Base-by-base conservation (phyloP, 2,329 filamentous ascomycete species). In the Fonsecaea pedrosoi region DNA sequence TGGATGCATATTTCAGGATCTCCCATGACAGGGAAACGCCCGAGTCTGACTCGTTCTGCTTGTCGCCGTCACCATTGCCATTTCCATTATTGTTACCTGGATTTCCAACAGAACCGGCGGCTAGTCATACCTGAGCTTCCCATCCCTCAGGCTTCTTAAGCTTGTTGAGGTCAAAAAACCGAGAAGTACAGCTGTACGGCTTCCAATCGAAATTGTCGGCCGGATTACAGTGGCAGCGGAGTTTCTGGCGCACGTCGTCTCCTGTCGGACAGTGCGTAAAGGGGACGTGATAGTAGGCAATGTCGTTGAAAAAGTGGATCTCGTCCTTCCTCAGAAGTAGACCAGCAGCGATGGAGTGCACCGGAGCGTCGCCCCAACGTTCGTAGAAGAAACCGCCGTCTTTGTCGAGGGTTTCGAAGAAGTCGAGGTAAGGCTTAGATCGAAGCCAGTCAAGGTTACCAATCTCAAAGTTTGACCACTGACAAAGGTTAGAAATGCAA, bases 201-300 rank as follows among this genome's bases (percentile, higher is more conserved):
- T 97, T 97, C 96, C 96, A 99, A 81, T 99, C 95, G 84, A 99
- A 99, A 83, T 99, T 99, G 67, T 98, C 92, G 75, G 90, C 89
- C 7, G 95, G 94, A 76, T 99, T 93, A 82, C 95, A 99, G 80
- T 94, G 90, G 48, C 95, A 99, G 78, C 92, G 94, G 72, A 94
- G 87, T 72, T 97, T 90, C 63, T 94, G 79, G 71, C 94, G 88
- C 62, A 86, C 88, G 81, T 97, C 86, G 81, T 98, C 92, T 62
- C 90, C 91, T 0, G 93, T 97, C 2, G 95, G 95, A 80, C 95
- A 99, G 81, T 99, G 95, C 4, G 94, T 98, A 78, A 99, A 99
- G 25, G 95, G 95, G 30, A 97, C 91, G 78, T 99, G 95, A 81
- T 93, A 97, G 81, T 99, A 99, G 67, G 92, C 94, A 75, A 99